Base-by-base conservation (phyloP, 129 eudicot genomes). In the Logfia minima region DNA sequence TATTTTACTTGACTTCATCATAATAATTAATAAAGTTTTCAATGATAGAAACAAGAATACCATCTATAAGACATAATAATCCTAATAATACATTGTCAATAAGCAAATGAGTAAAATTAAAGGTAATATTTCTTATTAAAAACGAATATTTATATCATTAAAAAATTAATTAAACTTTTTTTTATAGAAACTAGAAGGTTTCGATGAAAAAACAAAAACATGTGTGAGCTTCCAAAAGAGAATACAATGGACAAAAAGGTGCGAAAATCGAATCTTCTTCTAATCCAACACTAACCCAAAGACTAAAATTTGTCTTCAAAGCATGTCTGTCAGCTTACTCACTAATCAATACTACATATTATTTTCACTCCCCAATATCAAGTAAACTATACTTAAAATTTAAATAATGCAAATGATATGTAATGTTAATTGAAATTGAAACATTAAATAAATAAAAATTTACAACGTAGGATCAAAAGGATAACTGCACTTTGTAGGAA, bases 281-380 rank as follows among this genome's bases (percentile, higher is more conserved):
- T 74, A 80, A 80, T 80, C 80, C 76, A 75, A 75, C 80, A 75
- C 84, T 22, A 75, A 68, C 29, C 66, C 71, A 77, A 86, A 82
- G 76, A 82, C 82, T 80, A 48, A 75, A 76, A 37, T 35, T 77
- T 79, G 85, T 79, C 62, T 71, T 26, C 52, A 77, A 86, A 48
- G 90, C 74, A 86, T 86, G 90, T 86, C 83, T 86, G 90, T 83
- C 83, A 78, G 26, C 23, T 59, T 55, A 62, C 73, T 74, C 32
- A 23, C 68, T 55, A 71, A 75, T 62, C 80, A 70, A 67, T 53
- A 72, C 16, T 43, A 2, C 18, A 4, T 9, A 9, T 56, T 37
- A 48, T 55, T 75, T 76, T 70, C 76, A 72, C 77, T 74, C 70
- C 73, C 81, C 77, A 16, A 63, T 76, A 28, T 34, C 68, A 65